A percentile compares a stretch with the other conserved stretches of the same genome.
Evolutionary conservation across 2,329 filamentous ascomycete species (phyloP).

Genomic region (Verticillium klebahnii): DNA sequence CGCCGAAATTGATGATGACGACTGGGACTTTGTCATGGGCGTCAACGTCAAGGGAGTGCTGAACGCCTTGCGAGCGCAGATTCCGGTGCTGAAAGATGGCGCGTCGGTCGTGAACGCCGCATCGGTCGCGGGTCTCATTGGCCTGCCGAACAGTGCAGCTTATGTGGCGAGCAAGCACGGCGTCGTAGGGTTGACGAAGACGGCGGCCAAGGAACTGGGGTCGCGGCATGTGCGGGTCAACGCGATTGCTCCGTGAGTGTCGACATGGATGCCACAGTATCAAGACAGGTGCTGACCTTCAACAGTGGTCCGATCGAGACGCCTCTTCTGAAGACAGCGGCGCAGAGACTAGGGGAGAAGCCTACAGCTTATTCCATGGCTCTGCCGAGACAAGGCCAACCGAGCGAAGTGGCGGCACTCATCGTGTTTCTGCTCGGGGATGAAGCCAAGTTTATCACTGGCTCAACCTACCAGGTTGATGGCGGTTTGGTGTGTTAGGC

Average conservation of each 20-base stretch:
- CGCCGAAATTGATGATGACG: constrained; percentile 26
- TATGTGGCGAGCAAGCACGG: constrained; percentile 26
- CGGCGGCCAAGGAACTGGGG: constrained; percentile 22
- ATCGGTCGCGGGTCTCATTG: constrained; percentile 33
- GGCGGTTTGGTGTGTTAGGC: constrained; percentile 14
- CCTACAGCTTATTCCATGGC: constrained; percentile 2
- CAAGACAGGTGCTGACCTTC: too few species aligned
- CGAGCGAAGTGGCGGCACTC: constrained; percentile 21
- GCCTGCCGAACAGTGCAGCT: constrained; percentile 21
- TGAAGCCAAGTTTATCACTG: constrained; percentile 20
- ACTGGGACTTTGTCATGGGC: constrained; percentile 35
- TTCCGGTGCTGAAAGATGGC: constrained; percentile 31
- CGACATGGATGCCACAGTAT: too few species aligned
- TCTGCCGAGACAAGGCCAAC: constrained; percentile 17
- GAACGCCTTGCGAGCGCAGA: constrained; percentile 44
- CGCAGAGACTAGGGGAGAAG: background rate
- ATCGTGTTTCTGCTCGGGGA: constrained; percentile 22
- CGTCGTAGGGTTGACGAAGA: constrained; percentile 22
- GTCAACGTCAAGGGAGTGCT: constrained; percentile 44
- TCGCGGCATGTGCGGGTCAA: constrained; percentile 18
- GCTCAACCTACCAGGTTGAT: constrained; percentile 3
- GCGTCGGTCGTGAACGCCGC: constrained; percentile 42
- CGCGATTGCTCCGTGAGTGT: constrained; percentile 20
- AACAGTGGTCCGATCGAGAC: constrained; percentile 9
- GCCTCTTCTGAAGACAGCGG: constrained; percentile 4